Conservation (phyloP, 257 asterid genomes). For the Cruciata laevipes region DNA sequence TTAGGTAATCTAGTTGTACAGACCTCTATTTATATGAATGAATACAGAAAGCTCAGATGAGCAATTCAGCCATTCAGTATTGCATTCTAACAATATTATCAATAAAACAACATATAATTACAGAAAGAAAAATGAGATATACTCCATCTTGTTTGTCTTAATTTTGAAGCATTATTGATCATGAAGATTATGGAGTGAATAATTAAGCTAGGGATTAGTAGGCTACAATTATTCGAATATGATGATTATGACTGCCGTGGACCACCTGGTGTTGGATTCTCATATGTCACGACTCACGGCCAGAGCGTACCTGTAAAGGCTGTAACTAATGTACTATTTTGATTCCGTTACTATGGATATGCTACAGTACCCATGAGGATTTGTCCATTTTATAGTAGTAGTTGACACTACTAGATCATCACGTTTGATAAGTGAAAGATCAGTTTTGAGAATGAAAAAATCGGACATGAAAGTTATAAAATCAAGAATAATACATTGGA, state of each 20-base stretch:
- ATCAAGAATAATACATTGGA: too few species aligned
- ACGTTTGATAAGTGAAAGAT: too few species aligned
- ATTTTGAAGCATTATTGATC: neutral
- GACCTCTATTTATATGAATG: too few species aligned
- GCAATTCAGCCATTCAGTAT: too few species aligned
- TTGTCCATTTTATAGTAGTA: too few species aligned
- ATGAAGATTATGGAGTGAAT: neutral
- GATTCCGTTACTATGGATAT: neutral
- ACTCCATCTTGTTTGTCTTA: neutral
- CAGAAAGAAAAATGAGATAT: neutral
- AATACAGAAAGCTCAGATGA: too few species aligned
- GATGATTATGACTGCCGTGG: neutral
- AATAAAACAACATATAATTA: neutral
- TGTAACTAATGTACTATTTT: neutral
- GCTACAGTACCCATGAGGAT: too few species aligned
- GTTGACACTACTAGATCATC: too few species aligned
- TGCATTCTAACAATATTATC: too few species aligned
- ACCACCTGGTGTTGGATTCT: neutral
- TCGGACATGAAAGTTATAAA: too few species aligned
- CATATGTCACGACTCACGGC: neutral
- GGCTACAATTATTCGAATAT: neutral
- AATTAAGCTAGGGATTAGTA: neutral
- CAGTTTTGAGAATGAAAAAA: too few species aligned
- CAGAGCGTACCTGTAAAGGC: neutral
- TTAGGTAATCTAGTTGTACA: too few species aligned